phyloP scores from a whole-genome alignment of 805 yeast genomes.

The Candida sanyiensis region DNA sequence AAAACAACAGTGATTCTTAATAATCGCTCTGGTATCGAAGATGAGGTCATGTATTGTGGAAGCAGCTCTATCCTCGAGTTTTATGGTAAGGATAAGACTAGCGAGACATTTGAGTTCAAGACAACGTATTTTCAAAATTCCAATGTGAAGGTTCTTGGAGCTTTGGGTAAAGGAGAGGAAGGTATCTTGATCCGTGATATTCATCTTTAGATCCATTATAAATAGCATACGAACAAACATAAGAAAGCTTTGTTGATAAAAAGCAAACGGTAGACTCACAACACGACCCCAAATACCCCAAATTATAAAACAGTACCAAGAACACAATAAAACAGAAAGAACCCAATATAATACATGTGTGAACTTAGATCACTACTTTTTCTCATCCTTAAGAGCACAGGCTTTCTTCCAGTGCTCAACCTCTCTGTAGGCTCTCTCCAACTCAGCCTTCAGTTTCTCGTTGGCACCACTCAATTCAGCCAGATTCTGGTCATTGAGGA shows the following conservation, averaged over 20 bases:
- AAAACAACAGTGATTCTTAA: slow-evolving; percentile 45
- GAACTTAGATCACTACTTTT: slow-evolving; percentile 3
- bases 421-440: slow-evolving; percentile 89
- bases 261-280: neutral
- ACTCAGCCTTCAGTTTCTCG: slow-evolving; percentile 80
- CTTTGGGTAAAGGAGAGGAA: slow-evolving; percentile 57
- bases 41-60: slow-evolving; percentile 61
- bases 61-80: slow-evolving; percentile 53
- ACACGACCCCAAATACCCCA: neutral
- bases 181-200: slow-evolving; percentile 60
- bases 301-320: neutral
- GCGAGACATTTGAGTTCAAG: neutral
- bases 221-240: neutral
- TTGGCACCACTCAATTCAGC: slow-evolving; percentile 79
- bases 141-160: slow-evolving; percentile 50
- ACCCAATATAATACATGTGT: neutral
- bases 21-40: slow-evolving; percentile 79
- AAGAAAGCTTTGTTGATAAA: neutral
- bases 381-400: slow-evolving; percentile 3
- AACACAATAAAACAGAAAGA: neutral
- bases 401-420: slow-evolving; percentile 73
- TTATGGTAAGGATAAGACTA: slow-evolving; percentile 35
- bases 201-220: slow-evolving; percentile 24
- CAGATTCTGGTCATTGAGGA: slow-evolving; percentile 86
- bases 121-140: slow-evolving; percentile 30